Evolutionary conservation across 148 eudicot genomes (phyloP).

Genomic region (Silene conica): DNA sequence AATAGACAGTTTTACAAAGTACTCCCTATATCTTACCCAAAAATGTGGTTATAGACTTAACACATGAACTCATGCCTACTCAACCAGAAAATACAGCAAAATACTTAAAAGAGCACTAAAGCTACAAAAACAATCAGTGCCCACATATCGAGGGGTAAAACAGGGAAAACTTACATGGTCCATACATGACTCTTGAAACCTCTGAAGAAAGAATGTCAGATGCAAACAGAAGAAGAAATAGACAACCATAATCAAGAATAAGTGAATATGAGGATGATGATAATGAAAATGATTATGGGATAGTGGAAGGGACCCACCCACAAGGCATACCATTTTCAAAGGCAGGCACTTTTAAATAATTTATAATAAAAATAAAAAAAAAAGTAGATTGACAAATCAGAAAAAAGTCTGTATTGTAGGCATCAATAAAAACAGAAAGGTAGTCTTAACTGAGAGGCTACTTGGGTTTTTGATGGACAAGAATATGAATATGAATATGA

Average conservation of each 20-base stretch:
- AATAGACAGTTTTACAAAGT: constrained; percentile 9
- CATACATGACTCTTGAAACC: constrained; percentile 39
- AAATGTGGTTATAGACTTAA: background rate
- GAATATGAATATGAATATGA: constrained; percentile 48
- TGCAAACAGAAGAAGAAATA: constrained; percentile 28
- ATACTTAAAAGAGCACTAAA: background rate
- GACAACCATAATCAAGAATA: constrained; percentile 35
- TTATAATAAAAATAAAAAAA: constrained; percentile 2
- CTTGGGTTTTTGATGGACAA: constrained; percentile 31
- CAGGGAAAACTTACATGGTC: constrained; percentile 34
- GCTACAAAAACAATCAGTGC: constrained; percentile 1
- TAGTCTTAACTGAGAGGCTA: constrained; percentile 25
- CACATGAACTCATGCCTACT: background rate
- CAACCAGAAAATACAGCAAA: background rate
- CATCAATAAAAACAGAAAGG: constrained; percentile 21
- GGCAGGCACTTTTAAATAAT: background rate
- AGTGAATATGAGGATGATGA: constrained; percentile 28
- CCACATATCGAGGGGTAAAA: background rate
- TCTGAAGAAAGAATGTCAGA: constrained; percentile 23
- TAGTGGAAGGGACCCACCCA: constrained; percentile 64
- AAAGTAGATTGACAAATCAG: constrained; percentile 10
- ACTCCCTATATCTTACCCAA: background rate
- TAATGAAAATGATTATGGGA: constrained; percentile 33
- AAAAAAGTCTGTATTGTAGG: constrained; percentile 14
- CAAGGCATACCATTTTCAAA: constrained; percentile 33